Percentiles rank a stretch among this genome's conserved stretches.
phyloP scores from a whole-genome alignment of 176 grass and related monocot genomes.

The Bromus sterilis region DNA sequence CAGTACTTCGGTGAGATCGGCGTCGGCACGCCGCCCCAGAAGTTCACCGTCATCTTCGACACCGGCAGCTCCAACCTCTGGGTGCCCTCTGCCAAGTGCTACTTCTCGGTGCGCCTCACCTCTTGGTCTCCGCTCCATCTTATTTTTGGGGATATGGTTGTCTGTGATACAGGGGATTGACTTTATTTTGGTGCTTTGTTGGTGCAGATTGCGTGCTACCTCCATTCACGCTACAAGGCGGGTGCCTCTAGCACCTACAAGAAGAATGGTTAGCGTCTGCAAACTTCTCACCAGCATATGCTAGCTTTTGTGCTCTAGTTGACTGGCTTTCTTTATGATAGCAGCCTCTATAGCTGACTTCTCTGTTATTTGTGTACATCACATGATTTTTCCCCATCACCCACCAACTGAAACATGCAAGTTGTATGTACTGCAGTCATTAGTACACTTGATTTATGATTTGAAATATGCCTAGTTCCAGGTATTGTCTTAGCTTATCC shows the following conservation, averaged over 20 bases:
- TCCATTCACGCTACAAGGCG: conserved; percentile 87
- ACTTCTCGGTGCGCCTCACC: conserved; percentile 91
- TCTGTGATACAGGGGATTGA: neutral
- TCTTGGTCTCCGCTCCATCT: too few relatives aligned
- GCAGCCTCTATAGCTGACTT: too few relatives aligned
- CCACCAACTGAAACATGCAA: neutral
- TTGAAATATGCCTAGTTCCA: neutral
- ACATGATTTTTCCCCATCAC: neutral
- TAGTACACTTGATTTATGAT: neutral
- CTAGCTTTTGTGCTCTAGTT: neutral
- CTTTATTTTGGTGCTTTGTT: neutral
- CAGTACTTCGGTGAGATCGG: conserved; percentile 98
- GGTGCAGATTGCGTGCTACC: conserved; percentile 84
- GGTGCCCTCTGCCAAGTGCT: conserved; percentile 91
- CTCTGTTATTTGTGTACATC: neutral
- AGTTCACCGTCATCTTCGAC: conserved; percentile 97
- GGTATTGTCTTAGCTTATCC: neutral
- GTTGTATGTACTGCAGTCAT: neutral
- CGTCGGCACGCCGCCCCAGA: conserved; percentile 73
- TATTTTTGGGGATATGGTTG: neutral
- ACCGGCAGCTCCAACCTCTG: conserved; percentile 99
- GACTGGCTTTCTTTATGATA: too few relatives aligned
- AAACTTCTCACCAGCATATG: neutral
- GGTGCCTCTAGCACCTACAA: conserved; percentile 76
- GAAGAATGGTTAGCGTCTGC: conserved; percentile 65